Conservation (phyloP, 164 flowering plant genomes). For the Sextonia rubra region DNA sequence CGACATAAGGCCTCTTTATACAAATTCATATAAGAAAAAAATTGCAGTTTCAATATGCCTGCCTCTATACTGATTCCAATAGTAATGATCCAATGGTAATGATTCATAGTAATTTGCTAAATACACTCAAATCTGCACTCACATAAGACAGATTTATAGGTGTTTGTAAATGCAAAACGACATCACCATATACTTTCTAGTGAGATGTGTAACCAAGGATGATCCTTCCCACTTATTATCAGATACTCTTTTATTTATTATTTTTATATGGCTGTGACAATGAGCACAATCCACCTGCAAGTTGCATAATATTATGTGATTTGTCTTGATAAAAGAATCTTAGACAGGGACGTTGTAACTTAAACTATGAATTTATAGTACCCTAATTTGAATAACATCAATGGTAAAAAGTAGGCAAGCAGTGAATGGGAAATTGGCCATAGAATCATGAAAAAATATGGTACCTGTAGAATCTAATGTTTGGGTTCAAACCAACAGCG, state of each 20-base stretch:
- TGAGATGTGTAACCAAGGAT: not conserved
- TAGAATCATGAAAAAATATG: not conserved
- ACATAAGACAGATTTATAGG: not conserved
- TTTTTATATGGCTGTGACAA: too few species aligned
- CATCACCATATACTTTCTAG: not conserved
- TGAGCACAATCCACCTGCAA: too few species aligned
- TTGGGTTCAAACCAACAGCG: conserved; percentile 94
- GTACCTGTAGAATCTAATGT: conserved; percentile 89
- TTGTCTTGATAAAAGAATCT: too few species aligned
- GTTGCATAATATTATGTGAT: too few species aligned
- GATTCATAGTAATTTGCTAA: too few species aligned
- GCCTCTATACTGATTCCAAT: too few species aligned
- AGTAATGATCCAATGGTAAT: too few species aligned
- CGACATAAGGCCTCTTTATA: too few species aligned
- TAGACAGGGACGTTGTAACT: not conserved
- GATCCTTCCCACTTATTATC: not conserved
- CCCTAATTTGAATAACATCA: not conserved
- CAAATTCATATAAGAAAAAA: too few species aligned
- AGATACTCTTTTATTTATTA: not conserved
- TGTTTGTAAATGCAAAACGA: not conserved
- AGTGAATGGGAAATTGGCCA: not conserved
- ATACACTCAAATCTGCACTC: too few species aligned
- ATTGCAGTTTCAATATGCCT: too few species aligned
- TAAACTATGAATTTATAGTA: not conserved
- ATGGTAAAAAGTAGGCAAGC: not conserved